Evolutionary conservation across 768 basidiomycete genomes (phyloP), one percentile per base, ranked within the genome.

Genomic region (Tulasnella calospora): DNA sequence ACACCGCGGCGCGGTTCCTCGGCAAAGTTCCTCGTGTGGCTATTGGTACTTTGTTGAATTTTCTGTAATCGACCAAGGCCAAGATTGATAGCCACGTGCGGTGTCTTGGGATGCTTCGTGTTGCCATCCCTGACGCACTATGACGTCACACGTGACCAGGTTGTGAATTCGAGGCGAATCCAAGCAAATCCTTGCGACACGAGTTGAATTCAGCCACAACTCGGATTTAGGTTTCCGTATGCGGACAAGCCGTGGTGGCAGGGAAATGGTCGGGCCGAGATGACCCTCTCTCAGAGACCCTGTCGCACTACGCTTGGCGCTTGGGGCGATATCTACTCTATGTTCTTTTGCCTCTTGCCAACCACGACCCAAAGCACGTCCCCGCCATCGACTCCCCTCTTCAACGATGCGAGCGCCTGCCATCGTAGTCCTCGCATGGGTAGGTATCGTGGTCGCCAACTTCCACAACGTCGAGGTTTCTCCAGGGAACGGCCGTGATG

Each of bases 1-100:
- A 38, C 74, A 97, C 95, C 85, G 98, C 67, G 97, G 97, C 57
- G 97, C n/a, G n/a, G n/a, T n/a, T n/a, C n/a, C n/a, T n/a, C n/a
- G n/a, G n/a, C n/a, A n/a, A n/a, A n/a, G n/a, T n/a, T n/a, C n/a
- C n/a, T n/a, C n/a, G n/a, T n/a, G n/a, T n/a, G n/a, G n/a, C n/a
- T n/a, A n/a, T n/a, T n/a, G n/a, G n/a, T n/a, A n/a, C n/a, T n/a
- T 44, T 15, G 47, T 51, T 51, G 47, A 51, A 23, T 51, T 19
- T 46, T 46, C 13, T 44, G 41, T 44, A 44, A 44, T 10, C 5
- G 41, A 44, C 41, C 1, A 44, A 2, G 13, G 8, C 41, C 6
- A 44, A 15, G 41, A 8, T 15, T 8, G 41, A 2, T 51, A 23
- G 21, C 47, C 47, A 51, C 17, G 47, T 51, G 47, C 47, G 47